Evolutionary conservation across 352 stramenopile species (phyloP).

Genomic region (Phytophthora pseudosyringae): DNA sequence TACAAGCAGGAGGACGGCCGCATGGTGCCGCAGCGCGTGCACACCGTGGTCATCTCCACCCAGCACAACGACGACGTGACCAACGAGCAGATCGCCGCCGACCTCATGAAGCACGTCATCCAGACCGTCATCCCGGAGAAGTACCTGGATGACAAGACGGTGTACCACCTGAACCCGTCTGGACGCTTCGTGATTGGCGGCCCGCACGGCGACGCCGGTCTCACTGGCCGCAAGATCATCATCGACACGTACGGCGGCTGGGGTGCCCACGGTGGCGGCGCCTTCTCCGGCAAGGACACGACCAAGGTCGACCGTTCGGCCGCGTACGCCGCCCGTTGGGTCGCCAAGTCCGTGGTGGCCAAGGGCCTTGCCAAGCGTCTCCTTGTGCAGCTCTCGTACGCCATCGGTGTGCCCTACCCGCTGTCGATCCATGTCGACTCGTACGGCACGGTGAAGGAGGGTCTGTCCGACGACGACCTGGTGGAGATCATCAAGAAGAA

Average conservation of each 20-base stretch:
- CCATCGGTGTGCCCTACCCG: conserved; percentile 98
- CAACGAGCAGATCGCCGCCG: conserved; percentile 98
- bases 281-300: conserved; percentile 99
- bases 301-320: conserved; percentile 99
- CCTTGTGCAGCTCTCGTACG: conserved; percentile 98
- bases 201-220: conserved; percentile 97
- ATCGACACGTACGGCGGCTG: conserved; percentile 99
- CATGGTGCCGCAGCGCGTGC: conserved; percentile 96
- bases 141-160: conserved; percentile 99
- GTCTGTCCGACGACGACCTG: conserved; percentile 96
- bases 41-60: conserved; percentile 99
- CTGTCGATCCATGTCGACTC: conserved; percentile 98
- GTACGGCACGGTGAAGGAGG: conserved; percentile 97
- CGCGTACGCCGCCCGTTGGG: conserved; percentile 98
- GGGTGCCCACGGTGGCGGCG: conserved; percentile 98
- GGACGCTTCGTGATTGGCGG: conserved; percentile 99
- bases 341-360: conserved; percentile 98
- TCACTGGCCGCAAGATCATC: conserved; percentile 99
- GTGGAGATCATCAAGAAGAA: conserved; percentile 99
- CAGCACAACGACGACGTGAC: conserved; percentile 99
- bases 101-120: conserved; percentile 99
- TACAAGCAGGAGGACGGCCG: conserved; percentile 97
- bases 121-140: conserved; percentile 98
- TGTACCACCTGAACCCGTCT: conserved; percentile 99
- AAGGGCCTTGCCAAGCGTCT: conserved; percentile 94